Conservation (phyloP, 73 alveolate genomes). For the Blepharisma stoltei region DNA sequence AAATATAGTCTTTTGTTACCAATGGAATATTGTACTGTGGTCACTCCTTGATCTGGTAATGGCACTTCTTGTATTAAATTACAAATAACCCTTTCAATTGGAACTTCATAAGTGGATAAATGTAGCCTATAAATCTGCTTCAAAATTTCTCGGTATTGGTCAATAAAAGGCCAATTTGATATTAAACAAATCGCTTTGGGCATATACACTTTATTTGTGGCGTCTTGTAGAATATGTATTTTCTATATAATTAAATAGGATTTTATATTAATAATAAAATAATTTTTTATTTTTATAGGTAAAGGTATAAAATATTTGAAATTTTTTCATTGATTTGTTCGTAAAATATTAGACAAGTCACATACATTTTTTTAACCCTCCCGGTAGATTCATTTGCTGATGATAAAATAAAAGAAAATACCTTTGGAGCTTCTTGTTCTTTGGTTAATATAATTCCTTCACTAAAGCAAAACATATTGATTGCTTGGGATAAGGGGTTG, state of each 20-base stretch:
- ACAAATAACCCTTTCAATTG: constrained; percentile 60
- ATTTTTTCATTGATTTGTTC: constrained; percentile 40
- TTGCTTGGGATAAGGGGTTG: constrained; percentile 52
- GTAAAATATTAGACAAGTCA: constrained; percentile 49
- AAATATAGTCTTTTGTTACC: constrained; percentile 51
- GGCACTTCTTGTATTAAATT: constrained; percentile 69
- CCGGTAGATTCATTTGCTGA: constrained; percentile 41
- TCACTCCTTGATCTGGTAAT: constrained; percentile 67
- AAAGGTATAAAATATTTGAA: constrained; percentile 23
- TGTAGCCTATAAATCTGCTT: constrained; percentile 55
- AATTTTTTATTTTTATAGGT: no score
- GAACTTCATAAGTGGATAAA: constrained; percentile 51
- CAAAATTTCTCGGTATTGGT: constrained; percentile 51
- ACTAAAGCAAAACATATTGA: constrained; percentile 56
- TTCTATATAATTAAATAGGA: no score
- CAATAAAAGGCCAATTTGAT: constrained; percentile 63
- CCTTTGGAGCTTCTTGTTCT: constrained; percentile 36
- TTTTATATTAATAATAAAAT: constrained; percentile 29
- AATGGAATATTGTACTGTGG: constrained; percentile 50
- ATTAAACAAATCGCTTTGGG: constrained; percentile 58
- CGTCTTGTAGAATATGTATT: constrained; percentile 2
- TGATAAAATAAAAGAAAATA: constrained; percentile 55
- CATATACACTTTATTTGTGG: constrained; percentile 31
- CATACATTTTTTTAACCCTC: constrained; percentile 45
- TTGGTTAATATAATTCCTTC: constrained; percentile 49